Base-by-base conservation (phyloP, 2,329 filamentous ascomycete genomes). In the Botrytis aclada region DNA sequence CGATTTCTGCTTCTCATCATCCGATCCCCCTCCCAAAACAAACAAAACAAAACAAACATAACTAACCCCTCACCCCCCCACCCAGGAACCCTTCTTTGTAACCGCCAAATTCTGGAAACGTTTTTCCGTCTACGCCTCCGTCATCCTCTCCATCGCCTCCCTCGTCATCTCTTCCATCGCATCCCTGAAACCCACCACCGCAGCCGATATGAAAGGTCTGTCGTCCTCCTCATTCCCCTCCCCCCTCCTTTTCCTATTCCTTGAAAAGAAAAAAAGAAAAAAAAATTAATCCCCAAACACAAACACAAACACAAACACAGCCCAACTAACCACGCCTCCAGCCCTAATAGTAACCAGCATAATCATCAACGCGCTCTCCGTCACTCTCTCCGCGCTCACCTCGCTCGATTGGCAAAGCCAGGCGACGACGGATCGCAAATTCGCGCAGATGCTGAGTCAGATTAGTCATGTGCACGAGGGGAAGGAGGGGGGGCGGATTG, bases 51-150 rank as follows among this genome's bases (percentile, higher is more conserved):
- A 51, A 16, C 51, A 41, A 47, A 10, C 12, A 7, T n/a, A 3
- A 14, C 47, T 69, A 41, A 69, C n/a, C 10, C 37, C n/a, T 7
- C 37, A 41, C 0, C 9, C n/a, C 7, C 14, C 3, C 37, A 25
- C 43, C 8, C 29, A 77, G 73, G 65, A 65, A 64, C 72, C 73
- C 9, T 76, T 72, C n/a, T 77, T 74, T 54, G 22, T 74, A 8
- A 78, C 76, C 8, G 76, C 75, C 4, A 71, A 37, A 54, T 78
- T 79, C 73, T 78, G 77, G 76, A 79, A 79, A 74, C 77, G 77
- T 10, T 74, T 78, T 72, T 75, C 75, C 0, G 78, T 79, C 37
- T 63, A 74, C 29, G 32, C 74, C 1, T 76, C 78, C 29, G 75
- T 79, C 1, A 29, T 69, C 1, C 69, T 79, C 7, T 79, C 77